Conservation (phyloP, 2,329 filamentous ascomycete species). For the Calonectria crousiana region DNA sequence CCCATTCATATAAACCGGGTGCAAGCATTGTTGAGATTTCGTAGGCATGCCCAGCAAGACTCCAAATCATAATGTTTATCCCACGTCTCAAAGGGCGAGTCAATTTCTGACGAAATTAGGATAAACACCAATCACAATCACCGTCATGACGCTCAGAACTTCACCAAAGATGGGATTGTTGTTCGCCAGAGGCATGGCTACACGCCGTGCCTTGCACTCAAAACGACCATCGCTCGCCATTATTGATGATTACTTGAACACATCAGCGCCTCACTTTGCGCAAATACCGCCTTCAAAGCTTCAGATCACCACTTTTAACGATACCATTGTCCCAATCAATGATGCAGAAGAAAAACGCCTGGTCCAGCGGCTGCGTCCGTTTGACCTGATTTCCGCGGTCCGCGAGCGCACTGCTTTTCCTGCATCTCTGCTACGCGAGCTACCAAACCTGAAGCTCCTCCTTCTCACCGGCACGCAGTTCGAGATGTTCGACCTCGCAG, state of each 20-base stretch:
- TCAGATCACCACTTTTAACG: background rate
- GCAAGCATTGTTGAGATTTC: background rate
- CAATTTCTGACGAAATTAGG: background rate
- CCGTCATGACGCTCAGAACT: background rate
- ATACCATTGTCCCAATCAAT: background rate
- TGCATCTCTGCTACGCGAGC: background rate
- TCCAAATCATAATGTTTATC: background rate
- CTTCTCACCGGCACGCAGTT: background rate
- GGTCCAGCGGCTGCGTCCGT: background rate
- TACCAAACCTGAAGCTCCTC: background rate
- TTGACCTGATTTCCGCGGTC: background rate
- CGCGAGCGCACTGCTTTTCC: slow-evolving; percentile 1
- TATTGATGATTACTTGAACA: background rate
- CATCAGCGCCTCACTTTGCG: background rate
- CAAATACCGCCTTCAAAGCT: background rate
- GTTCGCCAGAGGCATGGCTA: background rate
- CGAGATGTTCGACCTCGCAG: background rate
- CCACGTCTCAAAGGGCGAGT: background rate
- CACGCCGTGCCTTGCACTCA: background rate
- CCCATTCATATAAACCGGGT: background rate
- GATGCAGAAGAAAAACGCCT: background rate
- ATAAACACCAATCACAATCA: background rate
- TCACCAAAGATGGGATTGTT: background rate
- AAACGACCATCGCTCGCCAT: background rate
- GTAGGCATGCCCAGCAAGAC: background rate